Conservation (phyloP, 768 basidiomycete genomes). For the Trametes cinnabarina region DNA sequence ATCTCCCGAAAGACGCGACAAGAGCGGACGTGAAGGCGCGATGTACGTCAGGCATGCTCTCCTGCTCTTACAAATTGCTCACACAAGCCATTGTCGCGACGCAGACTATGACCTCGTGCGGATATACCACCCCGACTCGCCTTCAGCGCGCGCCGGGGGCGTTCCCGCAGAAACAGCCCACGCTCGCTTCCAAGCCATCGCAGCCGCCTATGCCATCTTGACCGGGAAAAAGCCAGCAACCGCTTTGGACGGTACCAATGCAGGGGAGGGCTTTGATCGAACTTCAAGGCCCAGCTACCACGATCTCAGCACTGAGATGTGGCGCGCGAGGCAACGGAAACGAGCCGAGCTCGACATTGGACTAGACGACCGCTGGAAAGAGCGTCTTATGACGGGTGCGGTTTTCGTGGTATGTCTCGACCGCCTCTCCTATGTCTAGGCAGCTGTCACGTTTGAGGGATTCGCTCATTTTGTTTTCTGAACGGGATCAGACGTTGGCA, state of each 20-base stretch:
- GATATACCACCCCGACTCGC: conserved; percentile 76
- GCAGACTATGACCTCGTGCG: conserved; percentile 78
- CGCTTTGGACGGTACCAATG: conserved; percentile 23
- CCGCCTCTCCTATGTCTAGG: too few species aligned
- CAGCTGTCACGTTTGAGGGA: too few species aligned
- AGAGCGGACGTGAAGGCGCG: conserved; percentile 37
- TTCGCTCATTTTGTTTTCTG: too few species aligned
- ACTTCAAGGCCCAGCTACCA: conserved; percentile 19
- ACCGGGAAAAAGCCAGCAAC: conserved; percentile 41
- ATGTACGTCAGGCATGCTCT: conserved; percentile 28
- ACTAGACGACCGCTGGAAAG: conserved; percentile 66
- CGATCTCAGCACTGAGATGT: conserved; percentile 37
- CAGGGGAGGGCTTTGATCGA: background rate
- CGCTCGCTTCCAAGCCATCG: conserved; percentile 66
- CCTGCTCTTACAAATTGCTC: conserved; percentile 2
- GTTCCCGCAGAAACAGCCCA: conserved; percentile 52
- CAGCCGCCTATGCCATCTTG: conserved; percentile 64
- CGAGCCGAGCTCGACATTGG: conserved; percentile 46
- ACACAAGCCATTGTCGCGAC: background rate
- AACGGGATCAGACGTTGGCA: conserved; percentile 26
- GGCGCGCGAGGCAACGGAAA: conserved; percentile 37
- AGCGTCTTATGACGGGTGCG: conserved; percentile 53
- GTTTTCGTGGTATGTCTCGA: conserved; percentile 57
- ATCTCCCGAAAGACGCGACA: conserved; percentile 35
- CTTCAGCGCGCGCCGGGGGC: conserved; percentile 34